Evolutionary conservation across 148 eudicot genomes (phyloP), one percentile per base, ranked within the genome.

Genomic region (Arctostaphylos glauca): DNA sequence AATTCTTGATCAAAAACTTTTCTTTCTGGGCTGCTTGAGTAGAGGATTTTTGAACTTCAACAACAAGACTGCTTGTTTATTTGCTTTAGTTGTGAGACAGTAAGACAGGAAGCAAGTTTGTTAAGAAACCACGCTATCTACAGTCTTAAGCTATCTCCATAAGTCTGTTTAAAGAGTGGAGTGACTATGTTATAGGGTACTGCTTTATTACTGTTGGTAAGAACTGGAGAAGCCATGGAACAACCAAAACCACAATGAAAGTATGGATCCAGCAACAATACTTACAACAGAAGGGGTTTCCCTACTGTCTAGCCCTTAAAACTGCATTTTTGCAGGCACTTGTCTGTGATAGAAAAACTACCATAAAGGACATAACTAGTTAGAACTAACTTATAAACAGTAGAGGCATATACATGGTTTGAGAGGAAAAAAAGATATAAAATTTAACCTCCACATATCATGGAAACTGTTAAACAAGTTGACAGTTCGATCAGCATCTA

Each of bases 401-500:
- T 50, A 38, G 55, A 75, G n/a, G 56, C 48, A 78, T 23, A 46
- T 71, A 55, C 7, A 66, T 23, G 25, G 50, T 23, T 52, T 64
- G 56, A 74, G 70, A 83, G 31, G 46, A 59, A 59, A 18, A 41
- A n/a, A 18, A 60, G 44, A 64, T 70, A 79, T 21, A 83, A 83
- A 68, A 31, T 38, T 72, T 85, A 84, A 96, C 99, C 99, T 96
- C 99, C 99, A 96, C 90, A 92, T 87, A 81, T 96, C 99, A 86
- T 94, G 95, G 83, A 96, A 90, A 89, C 99, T 94, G 89, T 91
- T 96, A 62, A 94, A 89, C 88, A 96, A 74, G 87, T 96, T 96
- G 78, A 93, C 92, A 85, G 90, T 89, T 80, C 98, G 94, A 79
- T 96, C 99, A 88, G 97, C 98, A 90, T 96, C 99, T 54, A 96